Conservation (phyloP, 148 eudicot genomes). For the Hydrangea macrophylla region DNA sequence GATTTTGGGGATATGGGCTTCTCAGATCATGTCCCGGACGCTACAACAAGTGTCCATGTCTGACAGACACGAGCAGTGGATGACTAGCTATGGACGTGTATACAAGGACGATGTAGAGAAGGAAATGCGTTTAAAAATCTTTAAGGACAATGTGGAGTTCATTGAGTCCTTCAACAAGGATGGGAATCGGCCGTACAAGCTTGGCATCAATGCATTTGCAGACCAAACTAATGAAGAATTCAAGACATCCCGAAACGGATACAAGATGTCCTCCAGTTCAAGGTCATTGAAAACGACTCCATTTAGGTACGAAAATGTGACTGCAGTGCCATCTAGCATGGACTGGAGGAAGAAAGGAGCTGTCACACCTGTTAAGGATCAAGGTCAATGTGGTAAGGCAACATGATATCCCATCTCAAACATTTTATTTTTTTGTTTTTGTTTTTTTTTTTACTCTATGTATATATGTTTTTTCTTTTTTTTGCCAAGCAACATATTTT, state of each 20-base stretch:
- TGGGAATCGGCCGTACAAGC: constrained; percentile 4
- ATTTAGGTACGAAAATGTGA: constrained; percentile 16
- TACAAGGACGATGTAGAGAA: constrained; percentile 13
- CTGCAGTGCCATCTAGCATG: constrained; percentile 9
- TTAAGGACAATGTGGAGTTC: constrained; percentile 18
- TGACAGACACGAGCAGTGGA: constrained; percentile 18
- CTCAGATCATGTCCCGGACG: neutral
- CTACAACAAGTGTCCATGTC: constrained; percentile 4
- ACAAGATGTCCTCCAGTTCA: constrained; percentile 6
- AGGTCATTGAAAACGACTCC: neutral
- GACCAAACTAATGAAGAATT: constrained; percentile 20
- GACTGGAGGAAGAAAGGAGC: constrained; percentile 24
- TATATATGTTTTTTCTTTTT: too few species aligned
- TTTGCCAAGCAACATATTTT: too few species aligned
- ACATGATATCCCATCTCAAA: neutral
- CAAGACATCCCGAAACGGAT: constrained; percentile 7
- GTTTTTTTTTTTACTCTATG: too few species aligned
- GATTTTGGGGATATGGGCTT: constrained; percentile 14
- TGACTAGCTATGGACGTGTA: constrained; percentile 4
- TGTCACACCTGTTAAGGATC: constrained; percentile 16
- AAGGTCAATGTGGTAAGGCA: constrained; percentile 21
- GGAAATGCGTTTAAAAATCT: constrained; percentile 13
- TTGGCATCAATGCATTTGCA: constrained; percentile 15
- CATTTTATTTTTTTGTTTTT: too few species aligned
- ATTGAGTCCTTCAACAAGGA: constrained; percentile 16